A percentile compares a stretch with the other conserved stretches of the same genome.
phyloP scores from a whole-genome alignment of 495 filamentous ascomycete species.

The Hyphodiscus hymeniophilus region DNA sequence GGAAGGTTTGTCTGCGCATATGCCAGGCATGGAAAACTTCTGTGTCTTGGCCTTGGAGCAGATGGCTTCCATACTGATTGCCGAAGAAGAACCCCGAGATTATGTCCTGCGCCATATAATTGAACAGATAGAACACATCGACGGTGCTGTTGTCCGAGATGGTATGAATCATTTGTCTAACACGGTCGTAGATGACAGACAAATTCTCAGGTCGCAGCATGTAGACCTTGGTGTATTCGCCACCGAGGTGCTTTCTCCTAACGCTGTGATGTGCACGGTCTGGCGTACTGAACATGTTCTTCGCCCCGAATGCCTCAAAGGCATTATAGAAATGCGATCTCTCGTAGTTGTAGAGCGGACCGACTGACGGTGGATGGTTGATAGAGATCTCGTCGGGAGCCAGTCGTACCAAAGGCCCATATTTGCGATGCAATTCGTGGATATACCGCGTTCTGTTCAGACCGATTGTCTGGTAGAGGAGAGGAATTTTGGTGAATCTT shows the following conservation, averaged over 20 bases:
- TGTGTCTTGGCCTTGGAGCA: background rate
- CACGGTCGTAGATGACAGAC: background rate
- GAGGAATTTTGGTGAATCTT: conserved; percentile 36
- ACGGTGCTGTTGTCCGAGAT: background rate
- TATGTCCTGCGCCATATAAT: background rate
- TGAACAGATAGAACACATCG: background rate
- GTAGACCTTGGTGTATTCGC: background rate
- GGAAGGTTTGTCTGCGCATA: background rate
- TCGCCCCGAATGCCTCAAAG: background rate
- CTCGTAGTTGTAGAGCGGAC: background rate
- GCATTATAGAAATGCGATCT: background rate
- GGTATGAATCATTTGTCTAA: background rate
- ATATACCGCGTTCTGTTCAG: background rate
- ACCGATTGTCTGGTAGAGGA: conserved; percentile 34
- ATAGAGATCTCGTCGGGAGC: background rate
- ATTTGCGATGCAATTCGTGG: background rate
- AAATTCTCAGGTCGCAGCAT: background rate
- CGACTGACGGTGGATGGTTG: background rate
- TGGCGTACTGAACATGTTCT: background rate
- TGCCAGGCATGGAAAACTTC: background rate
- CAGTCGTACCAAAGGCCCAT: background rate
- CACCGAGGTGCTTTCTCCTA: background rate
- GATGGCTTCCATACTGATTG: background rate
- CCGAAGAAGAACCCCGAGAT: background rate
- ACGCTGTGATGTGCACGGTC: background rate